Evolutionary conservation across 2,329 filamentous ascomycete species (phyloP), one percentile per base, ranked within the genome.

Genomic region (Monosporascus sp.): DNA sequence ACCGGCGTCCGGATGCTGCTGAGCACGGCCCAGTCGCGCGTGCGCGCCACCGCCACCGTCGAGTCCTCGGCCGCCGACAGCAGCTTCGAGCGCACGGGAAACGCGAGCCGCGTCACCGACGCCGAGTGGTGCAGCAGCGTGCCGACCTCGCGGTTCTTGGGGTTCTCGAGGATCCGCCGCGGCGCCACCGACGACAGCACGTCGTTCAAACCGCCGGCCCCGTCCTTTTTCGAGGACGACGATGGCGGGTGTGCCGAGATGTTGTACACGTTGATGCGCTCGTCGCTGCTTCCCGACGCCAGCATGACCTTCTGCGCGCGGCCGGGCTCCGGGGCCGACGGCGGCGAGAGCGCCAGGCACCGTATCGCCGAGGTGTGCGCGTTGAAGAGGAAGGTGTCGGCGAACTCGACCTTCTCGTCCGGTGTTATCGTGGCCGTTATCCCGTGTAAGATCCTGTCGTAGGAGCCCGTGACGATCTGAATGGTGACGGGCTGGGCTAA

Each of bases 311-410:
- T 96, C 67, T 90, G 87, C n/a, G 75, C 73, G 70, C 87, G 85
- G 58, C 78, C 82, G 14, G 75, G 78, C 52, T 75, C 66, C 1
- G 79, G 75, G 18, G 79, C 80, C 14, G 89, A 89, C 0, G 88
- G 78, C 3, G 88, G 87, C 8, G 93, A 97, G 56, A 97, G 73
- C 24, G 92, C 90, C 36, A 99, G 79, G 67, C 90, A 95, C 63
- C 91, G 88, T 68, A 99, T 90, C 5, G 94, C 87, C 14, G 92
- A 95, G 52, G 84, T 81, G 73, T 99, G 94, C 15, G 94, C 92
- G 66, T 92, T 90, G 81, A 99, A 97, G 53, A 99, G 82, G 70
- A 99, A 99, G 0, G 89, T 93, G 70, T 97, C 93, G 60, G 89
- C 83, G 67, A 97, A 97, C 49, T 85, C 78, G 51, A 85, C 76